A percentile compares a stretch with the other conserved stretches of the same genome.
phyloP scores from a whole-genome alignment of 1,284 basidiomycete genomes.

The Hymenochaete sp. region DNA sequence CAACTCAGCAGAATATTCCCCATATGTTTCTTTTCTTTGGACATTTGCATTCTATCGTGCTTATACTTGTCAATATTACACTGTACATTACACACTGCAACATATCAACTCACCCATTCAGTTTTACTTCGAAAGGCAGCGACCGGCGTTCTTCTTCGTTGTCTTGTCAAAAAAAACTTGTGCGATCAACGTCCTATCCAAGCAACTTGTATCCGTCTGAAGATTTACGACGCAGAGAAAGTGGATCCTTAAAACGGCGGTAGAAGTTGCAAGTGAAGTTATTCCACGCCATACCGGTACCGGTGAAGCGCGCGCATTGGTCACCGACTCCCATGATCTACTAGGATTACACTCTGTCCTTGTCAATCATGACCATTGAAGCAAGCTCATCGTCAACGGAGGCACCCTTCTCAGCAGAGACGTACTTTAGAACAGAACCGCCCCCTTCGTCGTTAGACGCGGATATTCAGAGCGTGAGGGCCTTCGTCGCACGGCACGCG shows the following conservation, averaged over 20 bases:
- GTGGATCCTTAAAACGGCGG: neutral
- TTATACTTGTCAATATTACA: too few species aligned
- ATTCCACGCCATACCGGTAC: neutral
- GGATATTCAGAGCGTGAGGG: conserved; percentile 51
- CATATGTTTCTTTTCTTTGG: too few species aligned
- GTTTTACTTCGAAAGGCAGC: too few species aligned
- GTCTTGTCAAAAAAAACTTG: too few species aligned
- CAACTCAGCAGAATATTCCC: too few species aligned
- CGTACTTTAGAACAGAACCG: conserved; percentile 79
- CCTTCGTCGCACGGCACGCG: conserved; percentile 67
- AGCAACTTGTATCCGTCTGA: too few species aligned
- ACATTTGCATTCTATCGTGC: too few species aligned
- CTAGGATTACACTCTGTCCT: conserved; percentile 1
- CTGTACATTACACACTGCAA: too few species aligned
- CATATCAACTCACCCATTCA: too few species aligned
- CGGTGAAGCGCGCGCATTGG: neutral
- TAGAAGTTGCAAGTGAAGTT: neutral
- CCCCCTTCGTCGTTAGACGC: conserved; percentile 63
- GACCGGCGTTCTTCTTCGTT: too few species aligned
- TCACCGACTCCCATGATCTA: too few species aligned
- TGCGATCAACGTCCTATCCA: too few species aligned
- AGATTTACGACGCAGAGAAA: neutral
- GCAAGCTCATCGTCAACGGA: conserved; percentile 7
- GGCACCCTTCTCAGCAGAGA: conserved; percentile 59
- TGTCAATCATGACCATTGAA: neutral